phyloP scores from a whole-genome alignment of 495 filamentous ascomycete genomes.

The Emericellopsis terricola region DNA sequence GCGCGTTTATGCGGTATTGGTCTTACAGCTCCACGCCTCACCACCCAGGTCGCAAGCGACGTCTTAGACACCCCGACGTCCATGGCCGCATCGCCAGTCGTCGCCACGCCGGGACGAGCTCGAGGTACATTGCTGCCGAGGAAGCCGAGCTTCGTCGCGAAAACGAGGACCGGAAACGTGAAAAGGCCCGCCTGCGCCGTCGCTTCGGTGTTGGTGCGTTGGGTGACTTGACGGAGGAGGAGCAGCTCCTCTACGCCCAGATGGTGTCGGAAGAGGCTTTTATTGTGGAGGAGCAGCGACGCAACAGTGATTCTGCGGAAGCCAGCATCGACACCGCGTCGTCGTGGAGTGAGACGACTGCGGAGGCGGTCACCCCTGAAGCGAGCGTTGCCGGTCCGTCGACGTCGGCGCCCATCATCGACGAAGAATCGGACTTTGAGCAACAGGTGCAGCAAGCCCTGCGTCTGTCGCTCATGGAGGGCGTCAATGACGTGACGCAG shows the following conservation, averaged over 20 bases:
- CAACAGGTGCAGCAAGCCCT: slow-evolving; percentile 70
- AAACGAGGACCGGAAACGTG: slow-evolving; percentile 28
- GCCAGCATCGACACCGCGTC: slow-evolving; percentile 26
- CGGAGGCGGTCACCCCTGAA: slow-evolving; percentile 31
- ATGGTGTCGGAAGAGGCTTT: slow-evolving; percentile 73
- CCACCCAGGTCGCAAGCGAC: slow-evolving; percentile 24
- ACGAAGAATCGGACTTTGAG: slow-evolving; percentile 44
- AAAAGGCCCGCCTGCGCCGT: slow-evolving; percentile 49
- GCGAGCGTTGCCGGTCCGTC: slow-evolving; percentile 25
- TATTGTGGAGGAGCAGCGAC: slow-evolving; percentile 39
- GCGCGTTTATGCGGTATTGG: slow-evolving; percentile 82
- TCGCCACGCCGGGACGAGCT: slow-evolving; percentile 18
- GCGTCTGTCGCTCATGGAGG: slow-evolving; percentile 52
- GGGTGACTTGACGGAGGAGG: slow-evolving; percentile 67
- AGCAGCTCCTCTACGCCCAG: slow-evolving; percentile 73
- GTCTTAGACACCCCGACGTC: slow-evolving; percentile 21
- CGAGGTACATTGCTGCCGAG: slow-evolving; percentile 71
- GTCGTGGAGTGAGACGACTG: slow-evolving; percentile 23
- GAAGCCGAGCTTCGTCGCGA: slow-evolving; percentile 65
- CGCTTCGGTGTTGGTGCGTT: slow-evolving; percentile 63
- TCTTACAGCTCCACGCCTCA: slow-evolving; percentile 59
- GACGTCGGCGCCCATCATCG: slow-evolving; percentile 15
- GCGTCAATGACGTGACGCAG: slow-evolving; percentile 15
- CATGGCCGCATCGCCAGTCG: slow-evolving; percentile 20
- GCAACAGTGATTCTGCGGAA: slow-evolving; percentile 30